Base-by-base conservation (phyloP, 495 filamentous ascomycete species). In the Penicillium simplicissimum region DNA sequence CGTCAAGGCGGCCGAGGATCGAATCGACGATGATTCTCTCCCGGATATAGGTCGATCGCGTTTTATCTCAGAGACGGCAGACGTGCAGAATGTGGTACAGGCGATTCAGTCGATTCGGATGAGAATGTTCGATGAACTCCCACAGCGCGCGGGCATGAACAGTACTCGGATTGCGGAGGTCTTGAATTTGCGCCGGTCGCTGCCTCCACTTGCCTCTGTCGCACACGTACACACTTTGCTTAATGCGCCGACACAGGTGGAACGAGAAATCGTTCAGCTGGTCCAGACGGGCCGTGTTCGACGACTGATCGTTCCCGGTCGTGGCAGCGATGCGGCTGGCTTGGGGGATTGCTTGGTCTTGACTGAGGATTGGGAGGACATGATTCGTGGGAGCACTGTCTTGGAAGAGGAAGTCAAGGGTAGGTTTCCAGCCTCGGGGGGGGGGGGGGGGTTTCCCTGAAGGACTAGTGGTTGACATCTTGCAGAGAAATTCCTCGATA, bases 331-430 rank as follows among this genome's bases (percentile, higher is more conserved):
- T 60, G 81, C 82, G 11, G 78, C 82, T 0, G 83, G 80, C 10
- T 74, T 90, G 38, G 90, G 88, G 11, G 91, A 96, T 66, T 86
- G 85, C 52, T 62, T 96, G 8, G 81, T 92, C n/a, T 72, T 90
- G 37, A 64, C 77, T 0, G 74, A 79, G 31, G 88, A 92, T 34
- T 82, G 90, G 72, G 86, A 90, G 59, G 66, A 65, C 8, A 71
- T 89, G 60, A 74, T 93, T 8, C 67, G 65, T 9, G 71, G 71
- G 31, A 76, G 73, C 19, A 64, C 65, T 33, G 64, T 58, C 14
- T 63, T 93, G 17, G 77, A 82, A 8, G 59, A 75, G 8, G 72
- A 58, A 1, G 51, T 88, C 15, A 87, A 84, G 67, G 74, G 82
- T 82, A 57, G 19, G 59, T 19, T 23, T 14, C 36, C 33, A 8